Conservation (phyloP, 345 rosid genomes). For the Durio zibethinus region DNA sequence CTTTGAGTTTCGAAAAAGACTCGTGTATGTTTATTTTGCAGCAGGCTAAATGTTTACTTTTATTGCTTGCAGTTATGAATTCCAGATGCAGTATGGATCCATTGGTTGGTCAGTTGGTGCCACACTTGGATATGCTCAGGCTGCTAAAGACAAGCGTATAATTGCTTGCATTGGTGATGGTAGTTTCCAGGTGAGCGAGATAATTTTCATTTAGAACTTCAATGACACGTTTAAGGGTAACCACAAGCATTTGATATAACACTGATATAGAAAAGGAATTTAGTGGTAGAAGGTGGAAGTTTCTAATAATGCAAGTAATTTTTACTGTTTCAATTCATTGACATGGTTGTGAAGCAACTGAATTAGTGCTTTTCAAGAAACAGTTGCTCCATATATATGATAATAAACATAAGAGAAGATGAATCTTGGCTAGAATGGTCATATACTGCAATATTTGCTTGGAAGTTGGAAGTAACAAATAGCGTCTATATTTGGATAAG, state of each 20-base stretch:
- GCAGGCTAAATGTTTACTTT: constrained; percentile 1
- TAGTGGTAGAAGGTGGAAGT: background rate
- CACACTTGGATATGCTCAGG: constrained; percentile 74
- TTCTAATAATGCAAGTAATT: background rate
- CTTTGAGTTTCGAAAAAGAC: background rate
- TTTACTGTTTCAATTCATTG: background rate
- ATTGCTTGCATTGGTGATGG: constrained; percentile 80
- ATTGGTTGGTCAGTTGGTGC: constrained; percentile 85
- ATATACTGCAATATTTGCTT: background rate
- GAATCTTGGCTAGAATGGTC: background rate
- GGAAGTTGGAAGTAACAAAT: background rate
- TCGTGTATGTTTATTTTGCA: background rate
- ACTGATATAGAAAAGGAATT: background rate
- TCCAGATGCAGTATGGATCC: constrained; percentile 83
- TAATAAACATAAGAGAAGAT: background rate
- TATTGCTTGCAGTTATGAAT: constrained; percentile 48
- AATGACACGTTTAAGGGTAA: background rate
- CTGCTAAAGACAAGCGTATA: constrained; percentile 59
- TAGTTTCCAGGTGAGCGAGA: constrained; percentile 57
- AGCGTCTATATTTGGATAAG: background rate
- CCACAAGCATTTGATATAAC: background rate
- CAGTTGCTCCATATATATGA: background rate
- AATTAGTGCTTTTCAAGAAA: background rate
- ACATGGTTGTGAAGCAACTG: background rate
- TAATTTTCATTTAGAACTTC: background rate